phyloP scores from a whole-genome alignment of 495 filamentous ascomycete species.

The Diplogelasinospora grovesii region DNA sequence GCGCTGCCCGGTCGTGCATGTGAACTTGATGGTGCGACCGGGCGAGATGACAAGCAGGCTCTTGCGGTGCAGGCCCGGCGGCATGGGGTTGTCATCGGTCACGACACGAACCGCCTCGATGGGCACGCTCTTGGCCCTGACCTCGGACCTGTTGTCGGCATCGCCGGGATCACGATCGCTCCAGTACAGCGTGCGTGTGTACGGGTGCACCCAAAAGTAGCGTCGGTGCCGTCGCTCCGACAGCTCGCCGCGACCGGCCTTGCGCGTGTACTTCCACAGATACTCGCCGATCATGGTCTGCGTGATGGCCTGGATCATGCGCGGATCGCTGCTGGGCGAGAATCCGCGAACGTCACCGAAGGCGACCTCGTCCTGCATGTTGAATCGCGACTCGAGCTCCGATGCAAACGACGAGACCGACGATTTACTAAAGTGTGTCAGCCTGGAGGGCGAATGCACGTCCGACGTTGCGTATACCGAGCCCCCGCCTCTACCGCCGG shows the following conservation, averaged over 20 bases:
- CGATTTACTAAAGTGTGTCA: conserved; percentile 50
- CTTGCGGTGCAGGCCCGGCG: conserved; percentile 88
- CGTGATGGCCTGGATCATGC: conserved; percentile 98
- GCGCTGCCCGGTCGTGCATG: conserved; percentile 83
- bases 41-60: conserved; percentile 87
- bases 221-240: conserved; percentile 83
- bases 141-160: conserved; percentile 66
- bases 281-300: conserved; percentile 99
- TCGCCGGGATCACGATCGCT: conserved; percentile 80
- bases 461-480: conserved; percentile 31
- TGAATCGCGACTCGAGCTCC: conserved; percentile 86
- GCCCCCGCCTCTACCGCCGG: conserved; percentile 18
- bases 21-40: conserved; percentile 82
- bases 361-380: conserved; percentile 54
- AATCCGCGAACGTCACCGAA: conserved; percentile 55
- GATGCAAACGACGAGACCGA: conserved; percentile 94
- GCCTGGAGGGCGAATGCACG: conserved; percentile 32
- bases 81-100: conserved; percentile 93
- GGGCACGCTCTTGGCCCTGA: conserved; percentile 87
- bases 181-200: conserved; percentile 96
- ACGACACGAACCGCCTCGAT: conserved; percentile 92
- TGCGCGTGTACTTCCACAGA: conserved; percentile 97
- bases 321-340: conserved; percentile 70
- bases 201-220: conserved; percentile 99
- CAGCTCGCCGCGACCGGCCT: conserved; percentile 75